Evolutionary conservation across 345 rosid species (phyloP), one percentile per base, ranked within the genome.

Genomic region (Garcia nutans): DNA sequence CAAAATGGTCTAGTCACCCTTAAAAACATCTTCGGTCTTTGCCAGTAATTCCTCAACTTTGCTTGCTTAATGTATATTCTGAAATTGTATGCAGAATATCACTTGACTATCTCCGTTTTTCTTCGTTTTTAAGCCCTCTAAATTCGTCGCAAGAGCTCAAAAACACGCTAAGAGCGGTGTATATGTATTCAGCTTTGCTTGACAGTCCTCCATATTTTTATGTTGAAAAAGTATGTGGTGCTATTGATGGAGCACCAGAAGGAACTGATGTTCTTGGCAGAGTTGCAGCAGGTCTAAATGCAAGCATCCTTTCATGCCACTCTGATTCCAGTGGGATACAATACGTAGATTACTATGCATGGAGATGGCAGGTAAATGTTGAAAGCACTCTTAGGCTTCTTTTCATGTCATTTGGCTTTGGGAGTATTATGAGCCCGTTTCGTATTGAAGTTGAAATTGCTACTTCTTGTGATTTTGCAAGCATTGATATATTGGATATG

Each of bases 1-100:
- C 66, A 68, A 1, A 59, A 70, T 20, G 82, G 82, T 9, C 82
- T 82, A 47, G 20, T 71, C 19, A 22, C 65, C 58, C 82, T 85
- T 41, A 55, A 80, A 78, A 78, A 72, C 17, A 70, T 24, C 16
- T 84, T 84, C 73, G 77, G 76, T 8, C 74, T 83, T 16, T 84
- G 87, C 85, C 42, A 11, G 85, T 83, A 77, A 74, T 44, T 10
- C 28, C 42, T 11, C 15, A 41, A 23, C 6, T 56, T 56, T 64
- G 6, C 22, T 16, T 5, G n/a, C 16, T 8, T 20, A 33, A 16
- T 17, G 6, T 54, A 54, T 54, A 16, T 16, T 15, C 6, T 3
- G 17, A 17, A 37, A 37, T 37, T 37, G 6, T 17, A 54, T 54
- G 20, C 6, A 54, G 5, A 16, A 47, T 9, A 8, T 47, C 10